Percentiles rank a stretch among this genome's conserved stretches.
Evolutionary conservation across 768 basidiomycete genomes (phyloP).

Genomic region (Kwoniella sp.): DNA sequence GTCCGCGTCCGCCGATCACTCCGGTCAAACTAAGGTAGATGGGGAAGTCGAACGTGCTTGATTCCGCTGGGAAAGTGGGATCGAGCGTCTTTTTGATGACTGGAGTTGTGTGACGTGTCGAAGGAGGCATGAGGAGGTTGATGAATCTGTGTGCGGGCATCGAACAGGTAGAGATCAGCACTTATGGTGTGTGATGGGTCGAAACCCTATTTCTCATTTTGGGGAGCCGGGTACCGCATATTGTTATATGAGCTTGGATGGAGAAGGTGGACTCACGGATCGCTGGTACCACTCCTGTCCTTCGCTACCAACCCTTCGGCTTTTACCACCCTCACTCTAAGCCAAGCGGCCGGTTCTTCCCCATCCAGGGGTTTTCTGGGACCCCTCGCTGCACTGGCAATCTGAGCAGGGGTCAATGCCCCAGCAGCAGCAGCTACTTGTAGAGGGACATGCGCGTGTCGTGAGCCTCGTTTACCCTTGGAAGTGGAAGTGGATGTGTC

Average conservation of each 20-base stretch:
- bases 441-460: slow-evolving; percentile 16
- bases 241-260: too few species aligned
- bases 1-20: slow-evolving; percentile 47
- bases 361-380: slow-evolving; percentile 52
- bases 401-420: slow-evolving; percentile 28
- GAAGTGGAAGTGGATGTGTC: background rate
- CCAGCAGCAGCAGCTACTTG: slow-evolving; percentile 4
- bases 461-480: slow-evolving; percentile 10
- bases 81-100: slow-evolving; percentile 72
- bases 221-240: too few species aligned
- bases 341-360: slow-evolving; percentile 46
- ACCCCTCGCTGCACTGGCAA: slow-evolving; percentile 42
- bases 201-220: too few species aligned
- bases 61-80: slow-evolving; percentile 67
- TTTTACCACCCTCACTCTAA: slow-evolving; percentile 52
- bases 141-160: slow-evolving; percentile 38
- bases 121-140: slow-evolving; percentile 68
- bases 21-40: slow-evolving; percentile 71
- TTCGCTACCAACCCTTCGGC: slow-evolving; percentile 51
- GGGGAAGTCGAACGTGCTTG: slow-evolving; percentile 87
- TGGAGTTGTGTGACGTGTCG: slow-evolving; percentile 71
- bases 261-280: slow-evolving; percentile 49
- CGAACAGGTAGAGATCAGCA: background rate
- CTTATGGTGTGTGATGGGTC: too few species aligned
- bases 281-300: slow-evolving; percentile 50